Conservation (phyloP, 192 early-diverging fungal species). For the Coemansia sp. region DNA sequence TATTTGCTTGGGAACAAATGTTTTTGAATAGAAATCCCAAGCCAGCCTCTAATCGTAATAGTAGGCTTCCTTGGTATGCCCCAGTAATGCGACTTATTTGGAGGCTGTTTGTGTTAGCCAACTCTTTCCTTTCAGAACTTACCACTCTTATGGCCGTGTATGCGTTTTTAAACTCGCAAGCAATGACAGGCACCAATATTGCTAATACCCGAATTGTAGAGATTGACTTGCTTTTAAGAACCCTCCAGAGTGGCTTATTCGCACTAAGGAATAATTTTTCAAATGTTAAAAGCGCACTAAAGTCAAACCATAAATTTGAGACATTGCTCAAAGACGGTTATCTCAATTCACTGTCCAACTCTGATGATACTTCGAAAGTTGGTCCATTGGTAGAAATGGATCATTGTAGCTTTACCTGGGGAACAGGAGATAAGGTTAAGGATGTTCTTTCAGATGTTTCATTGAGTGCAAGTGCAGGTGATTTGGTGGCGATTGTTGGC, state of each 20-base stretch:
- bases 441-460: constrained; percentile 17
- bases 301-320: constrained; percentile 19
- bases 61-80: constrained; percentile 36
- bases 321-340: constrained; percentile 21
- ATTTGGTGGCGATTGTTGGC: constrained; percentile 63
- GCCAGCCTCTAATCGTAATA: not conserved
- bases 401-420: constrained; percentile 22
- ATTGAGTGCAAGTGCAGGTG: constrained; percentile 24
- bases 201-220: constrained; percentile 31
- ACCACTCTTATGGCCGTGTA: constrained; percentile 13
- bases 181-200: not conserved
- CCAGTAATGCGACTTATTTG: constrained; percentile 12
- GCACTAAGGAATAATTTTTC: not conserved
- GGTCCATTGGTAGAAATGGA: constrained; percentile 14
- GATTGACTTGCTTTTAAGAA: constrained; percentile 7
- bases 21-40: not conserved
- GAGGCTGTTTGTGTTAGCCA: constrained; percentile 10
- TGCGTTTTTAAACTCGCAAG: not conserved
- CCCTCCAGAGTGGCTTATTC: constrained; percentile 10
- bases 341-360: constrained; percentile 20
- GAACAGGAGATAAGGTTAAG: not conserved
- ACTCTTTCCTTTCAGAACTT: constrained; percentile 9
- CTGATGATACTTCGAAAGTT: not conserved
- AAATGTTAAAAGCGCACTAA: not conserved
- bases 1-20: constrained; percentile 46